Evolutionary conservation across 1,284 basidiomycete species (phyloP), one percentile per base, ranked within the genome.

Genomic region (Neolentinus lepideus): DNA sequence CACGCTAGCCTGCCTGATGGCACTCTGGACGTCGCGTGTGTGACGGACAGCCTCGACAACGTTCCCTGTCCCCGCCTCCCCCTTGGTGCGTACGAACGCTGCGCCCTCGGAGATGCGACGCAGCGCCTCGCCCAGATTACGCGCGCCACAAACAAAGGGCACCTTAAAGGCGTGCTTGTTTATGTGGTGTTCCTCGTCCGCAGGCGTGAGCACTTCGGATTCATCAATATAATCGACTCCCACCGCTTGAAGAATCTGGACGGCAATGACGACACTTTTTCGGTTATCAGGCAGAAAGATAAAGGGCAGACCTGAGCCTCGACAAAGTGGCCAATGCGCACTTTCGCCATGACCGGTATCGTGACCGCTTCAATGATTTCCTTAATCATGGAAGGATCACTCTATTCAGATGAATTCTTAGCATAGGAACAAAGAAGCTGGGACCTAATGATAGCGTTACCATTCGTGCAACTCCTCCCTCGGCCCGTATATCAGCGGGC

Each of bases 221-320:
- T 94, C 93, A 71, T 99, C 97, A 64, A 99, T 97, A 74, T 98
- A 99, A 75, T 99, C 96, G 54, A 98, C 90, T 10, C 96, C 95
- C 67, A 98, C 81, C 21, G 86, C 83, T 80, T 98, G 94, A 31
- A 98, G 76, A 66, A 99, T 97, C 88, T 95, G 69, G n/a, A 52
- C 53, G 56, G 47, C 55, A 47, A 31, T 21, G 21, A 63, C 62
- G 57, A 35, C 1, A 52, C 25, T 36, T 21, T 4, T 2, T 43
- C 35, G 31, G 43, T 22, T 43, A 52, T n/a, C 29, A 10, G n/a
- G 33, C 26, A 56, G 27, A 52, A 56, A 29, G 47, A 57, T n/a
- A 45, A 48, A 29, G n/a, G 43, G 16, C 61, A 50, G 63, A 88
- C 89, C 79, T 95, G 93, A 4, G 93, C 93, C 74, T 97, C 95